Base-by-base conservation (phyloP, 73 alveolate species). In the Paramecium octaurelia region DNA sequence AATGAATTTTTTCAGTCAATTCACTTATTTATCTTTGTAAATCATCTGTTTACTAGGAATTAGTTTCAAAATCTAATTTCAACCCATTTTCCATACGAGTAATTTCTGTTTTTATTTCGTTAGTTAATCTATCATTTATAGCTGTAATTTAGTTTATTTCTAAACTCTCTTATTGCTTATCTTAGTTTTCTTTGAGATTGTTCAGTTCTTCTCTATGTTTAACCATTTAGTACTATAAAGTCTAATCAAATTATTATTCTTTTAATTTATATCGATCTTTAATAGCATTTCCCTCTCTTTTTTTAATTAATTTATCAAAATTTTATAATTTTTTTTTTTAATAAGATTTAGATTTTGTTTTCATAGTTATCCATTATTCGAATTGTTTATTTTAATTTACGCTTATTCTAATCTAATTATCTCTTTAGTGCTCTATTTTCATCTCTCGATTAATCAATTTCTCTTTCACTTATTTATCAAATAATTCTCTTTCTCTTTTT, bases 401-500 rank as follows among this genome's bases (percentile, higher is more conserved):
- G 42, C 46, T 23, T 80, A 9, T 21, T 80, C 44, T 80, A 80
- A 80, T 80, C 91, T 80, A 80, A 46, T 44, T 80, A 75, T 46
- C 54, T 80, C 29, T 80, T 80, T 9, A 80, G 12, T 10, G 50
- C 46, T 43, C 76, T 80, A 42, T 27, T 31, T 42, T 80, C 91
- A 42, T 80, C 91, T 12, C 54, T 80, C 24, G 24, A 20, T 24
- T 80, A 46, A 80, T 80, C 91, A 10, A 80, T 44, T 46, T 43
- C 91, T 48, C 91, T 80, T 48, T 80, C 91, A 21, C 91, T 43
- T 80, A 80, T 44, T 46, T 80, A 80, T 80, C 91, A 44, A 80
- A 80, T 21, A 21, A 44, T 48, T 80, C 91, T 80, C 75, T 43
- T 35, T 43, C 71, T 24, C n/a, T 44, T 40, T 8, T 42, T 24